Base-by-base conservation (phyloP, 2,329 filamentous ascomycete genomes). In the Calonectria montana region DNA sequence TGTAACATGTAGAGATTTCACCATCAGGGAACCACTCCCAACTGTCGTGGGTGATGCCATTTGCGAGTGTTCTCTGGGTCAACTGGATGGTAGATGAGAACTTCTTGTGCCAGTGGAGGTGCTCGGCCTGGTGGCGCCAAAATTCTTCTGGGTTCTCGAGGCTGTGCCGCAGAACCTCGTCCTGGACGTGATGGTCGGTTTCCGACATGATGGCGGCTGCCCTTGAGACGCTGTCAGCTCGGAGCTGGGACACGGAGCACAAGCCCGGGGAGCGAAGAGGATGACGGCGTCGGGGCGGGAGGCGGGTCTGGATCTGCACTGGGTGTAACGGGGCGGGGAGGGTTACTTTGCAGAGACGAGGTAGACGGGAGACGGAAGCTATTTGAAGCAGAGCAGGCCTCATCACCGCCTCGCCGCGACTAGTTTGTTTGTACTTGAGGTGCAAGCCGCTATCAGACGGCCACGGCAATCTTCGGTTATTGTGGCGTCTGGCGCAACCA, bases 21-120 rank as follows among this genome's bases (percentile, higher is more conserved):
- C 96, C 96, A 74, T 91, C 94, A 0, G 94, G 91, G 77, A 97
- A 98, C 96, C 96, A 98, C 74, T 91, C 90, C 95, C 96, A 98
- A 80, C 93, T 91, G 48, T 91, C 88, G 80, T 97, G 92, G 18
- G 87, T 86, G n/a, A 87, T 84, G 68, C 91, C 92, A 74, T 85
- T 89, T 65, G 87, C 83, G 4, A 97, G 86, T 9, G 86, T 90
- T 83, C 94, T 96, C 59, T 88, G 90, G 23, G 87, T 88, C 45
- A 85, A 86, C 3, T 85, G 84, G 25, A 97, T 88, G 0, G 90
- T 89, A 0, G 88, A 86, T 15, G 88, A 88, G 9, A 96, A 96
- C 67, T 90, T 88, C 79, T 91, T 93, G 83, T 97, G 93, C 96
- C 96, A 98, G 82, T 93, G 85, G 4, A 98, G 86, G 25, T 93